A percentile compares a stretch with the other conserved stretches of the same genome.
phyloP scores from a whole-genome alignment of 2,329 filamentous ascomycete species.

The Pezicula neosporulosa region DNA sequence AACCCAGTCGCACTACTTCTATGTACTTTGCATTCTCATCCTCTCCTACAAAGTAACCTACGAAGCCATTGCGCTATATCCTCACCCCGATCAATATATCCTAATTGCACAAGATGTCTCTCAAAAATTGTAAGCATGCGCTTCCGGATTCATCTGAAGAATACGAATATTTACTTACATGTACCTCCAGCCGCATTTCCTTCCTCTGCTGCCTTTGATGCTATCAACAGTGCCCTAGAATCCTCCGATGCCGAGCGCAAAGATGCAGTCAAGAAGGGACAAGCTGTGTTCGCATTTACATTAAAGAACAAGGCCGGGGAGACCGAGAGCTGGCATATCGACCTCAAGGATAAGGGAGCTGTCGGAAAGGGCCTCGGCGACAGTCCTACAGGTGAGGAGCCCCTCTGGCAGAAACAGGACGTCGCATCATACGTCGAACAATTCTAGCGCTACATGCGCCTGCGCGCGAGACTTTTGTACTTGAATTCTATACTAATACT shows the following conservation, averaged over 20 bases:
- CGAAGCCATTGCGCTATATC: no score
- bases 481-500: background rate
- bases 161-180: constrained; percentile 4
- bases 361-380: constrained; percentile 75
- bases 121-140: constrained; percentile 62
- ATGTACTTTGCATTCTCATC: no score
- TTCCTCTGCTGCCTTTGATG: constrained; percentile 86
- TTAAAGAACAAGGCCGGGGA: constrained; percentile 84
- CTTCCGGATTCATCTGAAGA: background rate
- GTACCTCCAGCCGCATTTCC: constrained; percentile 69
- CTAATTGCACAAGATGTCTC: constrained; percentile 54
- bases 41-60: no score
- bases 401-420: background rate
- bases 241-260: constrained; percentile 71
- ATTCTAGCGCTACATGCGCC: background rate
- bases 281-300: constrained; percentile 85
- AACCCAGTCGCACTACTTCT: no score
- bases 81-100: background rate
- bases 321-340: constrained; percentile 87
- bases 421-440: background rate
- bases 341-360: constrained; percentile 84
- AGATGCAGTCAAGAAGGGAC: constrained; percentile 84
- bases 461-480: background rate
- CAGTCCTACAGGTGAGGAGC: constrained; percentile 74
- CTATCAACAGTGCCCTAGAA: constrained; percentile 71